Evolutionary conservation across 208 protist genomes (phyloP).

Genomic region (Leishmania martiniquensis): DNA sequence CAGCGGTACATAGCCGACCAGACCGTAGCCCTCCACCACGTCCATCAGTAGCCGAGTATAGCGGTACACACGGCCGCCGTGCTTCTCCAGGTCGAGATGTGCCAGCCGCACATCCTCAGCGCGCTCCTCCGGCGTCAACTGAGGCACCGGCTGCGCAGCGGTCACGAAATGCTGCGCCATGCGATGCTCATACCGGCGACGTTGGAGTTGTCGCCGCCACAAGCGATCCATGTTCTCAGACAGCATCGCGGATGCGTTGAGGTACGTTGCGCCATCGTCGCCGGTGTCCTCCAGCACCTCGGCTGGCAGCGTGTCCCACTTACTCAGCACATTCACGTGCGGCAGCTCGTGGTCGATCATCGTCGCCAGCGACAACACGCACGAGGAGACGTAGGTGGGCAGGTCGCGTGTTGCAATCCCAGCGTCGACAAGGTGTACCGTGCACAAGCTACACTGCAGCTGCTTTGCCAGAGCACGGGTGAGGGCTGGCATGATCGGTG

Average conservation of each 20-base stretch:
- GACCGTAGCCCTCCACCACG: slow-evolving; percentile 95
- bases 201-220: slow-evolving; percentile 69
- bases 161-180: slow-evolving; percentile 46
- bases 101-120: slow-evolving; percentile 38
- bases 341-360: slow-evolving; percentile 97
- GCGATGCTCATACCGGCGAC: slow-evolving; percentile 47
- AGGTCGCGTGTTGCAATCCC: slow-evolving; percentile 94
- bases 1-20: slow-evolving; percentile 94
- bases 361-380: slow-evolving; percentile 94
- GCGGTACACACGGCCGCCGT: slow-evolving; percentile 68
- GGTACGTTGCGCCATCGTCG: slow-evolving; percentile 71
- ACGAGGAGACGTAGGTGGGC: slow-evolving; percentile 95
- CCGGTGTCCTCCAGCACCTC: slow-evolving; percentile 75
- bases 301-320: slow-evolving; percentile 93
- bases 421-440: slow-evolving; percentile 96
- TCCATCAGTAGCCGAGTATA: slow-evolving; percentile 87
- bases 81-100: slow-evolving; percentile 52
- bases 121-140: slow-evolving; percentile 43
- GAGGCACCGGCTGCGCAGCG: slow-evolving; percentile 29
- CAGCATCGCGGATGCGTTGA: slow-evolving; percentile 58
- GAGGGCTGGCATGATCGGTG: slow-evolving; percentile 90
- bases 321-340: slow-evolving; percentile 98
- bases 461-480: slow-evolving; percentile 67
- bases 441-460: slow-evolving; percentile 77
- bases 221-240: slow-evolving; percentile 86